phyloP scores from a whole-genome alignment of 495 filamentous ascomycete genomes.

The Echria macrotheca region DNA sequence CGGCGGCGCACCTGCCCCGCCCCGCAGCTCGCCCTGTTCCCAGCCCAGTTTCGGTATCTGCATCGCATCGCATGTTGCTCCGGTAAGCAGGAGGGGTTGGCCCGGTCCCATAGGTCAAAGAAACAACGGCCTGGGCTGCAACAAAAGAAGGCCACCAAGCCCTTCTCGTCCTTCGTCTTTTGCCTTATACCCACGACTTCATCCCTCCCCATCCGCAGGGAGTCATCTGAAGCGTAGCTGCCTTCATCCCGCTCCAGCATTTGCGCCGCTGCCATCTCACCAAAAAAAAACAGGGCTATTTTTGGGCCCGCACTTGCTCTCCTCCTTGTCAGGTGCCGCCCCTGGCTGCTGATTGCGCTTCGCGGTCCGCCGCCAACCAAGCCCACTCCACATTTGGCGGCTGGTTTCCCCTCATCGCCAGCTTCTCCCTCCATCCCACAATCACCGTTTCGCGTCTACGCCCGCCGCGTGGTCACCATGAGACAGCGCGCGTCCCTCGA shows the following conservation, averaged over 20 bases:
- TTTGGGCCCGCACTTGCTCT: constrained; percentile 15
- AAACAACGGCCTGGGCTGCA: neutral
- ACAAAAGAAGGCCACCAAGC: constrained; percentile 1
- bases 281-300: no score
- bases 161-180: neutral
- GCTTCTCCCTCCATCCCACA: constrained; percentile 2
- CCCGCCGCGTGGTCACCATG: constrained; percentile 15
- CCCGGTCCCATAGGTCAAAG: neutral
- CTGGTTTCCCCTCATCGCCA: neutral
- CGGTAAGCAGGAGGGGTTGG: constrained; percentile 5
- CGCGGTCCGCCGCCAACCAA: constrained; percentile 20
- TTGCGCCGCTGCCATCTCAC: no score
- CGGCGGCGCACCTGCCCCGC: constrained; percentile 12
- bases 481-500: constrained; percentile 38
- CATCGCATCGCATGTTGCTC: constrained; percentile 5
- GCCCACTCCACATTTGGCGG: constrained; percentile 17
- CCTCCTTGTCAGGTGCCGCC: constrained; percentile 11
- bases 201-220: neutral
- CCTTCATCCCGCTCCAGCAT: neutral
- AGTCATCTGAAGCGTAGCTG: no score
- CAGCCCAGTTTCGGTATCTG: constrained; percentile 14
- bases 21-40: constrained; percentile 4
- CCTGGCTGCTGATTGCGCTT: no score
- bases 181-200: neutral
- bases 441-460: constrained; percentile 22